These are phyloP conservation scores for Thinopyrum obtusiflorum DNA, from an alignment of 202 grass and related monocot species.

Conservation along the genomic window DNA sequence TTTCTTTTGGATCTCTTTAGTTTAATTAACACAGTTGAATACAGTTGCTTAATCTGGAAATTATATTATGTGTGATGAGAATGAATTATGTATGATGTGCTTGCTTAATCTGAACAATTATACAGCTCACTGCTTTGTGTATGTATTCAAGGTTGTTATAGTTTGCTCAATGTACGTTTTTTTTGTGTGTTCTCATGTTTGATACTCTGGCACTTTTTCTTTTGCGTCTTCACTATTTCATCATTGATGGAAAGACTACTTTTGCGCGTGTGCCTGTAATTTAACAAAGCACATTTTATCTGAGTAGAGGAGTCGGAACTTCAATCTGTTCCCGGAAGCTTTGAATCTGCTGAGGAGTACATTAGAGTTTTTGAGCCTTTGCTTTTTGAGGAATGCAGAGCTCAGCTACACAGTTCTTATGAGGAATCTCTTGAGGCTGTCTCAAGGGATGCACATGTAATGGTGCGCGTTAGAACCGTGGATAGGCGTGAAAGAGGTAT, in stretches of 20 bases:
- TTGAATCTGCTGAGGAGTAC: conserved; percentile 91
- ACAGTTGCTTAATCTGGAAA: conserved; percentile 1
- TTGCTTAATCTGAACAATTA: conserved; percentile 6
- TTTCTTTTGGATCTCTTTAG: background rate
- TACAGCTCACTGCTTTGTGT: conserved; percentile 13
- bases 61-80: background rate
- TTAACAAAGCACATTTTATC: conserved; percentile 7
- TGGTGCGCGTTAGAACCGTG: conserved; percentile 69
- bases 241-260: background rate
- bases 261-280: background rate
- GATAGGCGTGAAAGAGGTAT: conserved; percentile 97
- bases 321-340: conserved; percentile 84
- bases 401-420: conserved; percentile 89
- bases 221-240: background rate
- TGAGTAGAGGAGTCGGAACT: conserved; percentile 90
- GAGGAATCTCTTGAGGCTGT: conserved; percentile 79
- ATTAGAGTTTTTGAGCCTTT: conserved; percentile 96
- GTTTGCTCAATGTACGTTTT: background rate
- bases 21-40: conserved; percentile 24
- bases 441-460: conserved; percentile 79
- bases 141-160: background rate
- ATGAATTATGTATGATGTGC: background rate
- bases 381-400: conserved; percentile 99
- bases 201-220: background rate
- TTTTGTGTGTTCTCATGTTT: background rate